Base-by-base conservation (phyloP, 495 filamentous ascomycete species). In the Cercophora scortea region DNA sequence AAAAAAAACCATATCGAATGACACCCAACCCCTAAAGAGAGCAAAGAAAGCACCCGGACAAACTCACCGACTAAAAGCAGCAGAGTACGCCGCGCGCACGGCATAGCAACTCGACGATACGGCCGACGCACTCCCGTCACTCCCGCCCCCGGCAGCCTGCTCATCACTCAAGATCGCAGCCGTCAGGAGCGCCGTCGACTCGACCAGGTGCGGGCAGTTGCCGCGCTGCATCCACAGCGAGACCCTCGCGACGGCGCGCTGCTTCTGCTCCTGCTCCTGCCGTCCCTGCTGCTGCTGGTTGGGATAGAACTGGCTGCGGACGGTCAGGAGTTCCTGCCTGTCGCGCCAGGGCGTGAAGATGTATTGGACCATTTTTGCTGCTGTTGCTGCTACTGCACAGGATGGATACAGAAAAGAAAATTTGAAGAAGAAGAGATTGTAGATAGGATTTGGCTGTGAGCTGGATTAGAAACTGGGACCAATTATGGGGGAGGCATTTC, bases 331-430 rank as follows among this genome's bases (percentile, higher is more conserved):
- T 55, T 90, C 83, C 13, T 65, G 53, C 18, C 74, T 75, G 57
- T 78, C 66, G 54, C 87, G 84, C 89, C 89, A 94, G 34, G 89
- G 86, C 33, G 87, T 91, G 66, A 88, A 82, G 16, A 86, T 75
- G 62, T 89, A 86, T 63, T 84, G 84, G 4, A 86, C 79, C 87
- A 89, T 89, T 35, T n/a, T 8, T 2, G 25, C 25, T 6, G 13
- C 16, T 8, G 12, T 45, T 38, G 35, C 7, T 38, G 8, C 38
- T 40, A 2, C n/a, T 40, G 11, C 2, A 8, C 17, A 3, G 4
- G 10, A 15, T 13, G 6, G n/a, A 44, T 32, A 1, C 18, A 34
- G 42, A 34, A n/a, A 52, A 9, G 1, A 50, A 42, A 41, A 40
- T 47, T 5, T 4, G 4, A 47, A 47, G 3, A 11, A 7, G 3